Percentiles rank a stretch among this genome's conserved stretches.
Conservation (phyloP, 2,329 filamentous ascomycete genomes). For the Celoporthe dispersa region DNA sequence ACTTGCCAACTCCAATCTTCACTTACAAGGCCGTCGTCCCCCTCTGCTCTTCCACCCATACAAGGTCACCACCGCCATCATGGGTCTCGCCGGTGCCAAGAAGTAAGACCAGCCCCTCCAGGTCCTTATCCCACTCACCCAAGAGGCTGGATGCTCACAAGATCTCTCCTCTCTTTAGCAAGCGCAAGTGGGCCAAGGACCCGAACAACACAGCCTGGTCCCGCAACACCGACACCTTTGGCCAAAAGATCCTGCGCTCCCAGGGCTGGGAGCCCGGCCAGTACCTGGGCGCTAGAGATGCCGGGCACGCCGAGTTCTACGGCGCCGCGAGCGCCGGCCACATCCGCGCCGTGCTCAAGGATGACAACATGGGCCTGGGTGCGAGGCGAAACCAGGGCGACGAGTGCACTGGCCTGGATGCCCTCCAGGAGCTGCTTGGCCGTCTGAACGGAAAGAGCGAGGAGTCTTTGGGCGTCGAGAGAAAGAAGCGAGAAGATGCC, state of each 20-base stretch:
- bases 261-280: constrained; percentile 92
- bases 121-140: too few relatives aligned
- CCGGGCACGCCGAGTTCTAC: constrained; percentile 75
- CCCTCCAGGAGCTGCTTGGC: constrained; percentile 84
- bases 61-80: constrained; percentile 39
- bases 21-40: neutral
- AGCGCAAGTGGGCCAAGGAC: constrained; percentile 79
- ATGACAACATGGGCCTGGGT: constrained; percentile 88
- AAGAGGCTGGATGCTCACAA: constrained; percentile 11
- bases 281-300: constrained; percentile 77
- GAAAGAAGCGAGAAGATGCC: constrained; percentile 68
- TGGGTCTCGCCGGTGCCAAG: constrained; percentile 72
- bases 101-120: constrained; percentile 53
- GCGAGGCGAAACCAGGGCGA: constrained; percentile 77
- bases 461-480: constrained; percentile 71
- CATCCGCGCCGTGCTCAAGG: constrained; percentile 83
- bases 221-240: constrained; percentile 79
- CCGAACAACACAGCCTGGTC: constrained; percentile 97
- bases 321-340: constrained; percentile 82
- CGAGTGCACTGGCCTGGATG: constrained; percentile 82
- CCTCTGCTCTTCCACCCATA: neutral
- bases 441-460: constrained; percentile 87
- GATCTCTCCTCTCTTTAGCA: constrained; percentile 34
- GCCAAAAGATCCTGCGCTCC: constrained; percentile 83
- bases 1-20: neutral